Evolutionary conservation across 495 filamentous ascomycete genomes (phyloP), one percentile per base, ranked within the genome.

Genomic region (Amorphotheca resinae): DNA sequence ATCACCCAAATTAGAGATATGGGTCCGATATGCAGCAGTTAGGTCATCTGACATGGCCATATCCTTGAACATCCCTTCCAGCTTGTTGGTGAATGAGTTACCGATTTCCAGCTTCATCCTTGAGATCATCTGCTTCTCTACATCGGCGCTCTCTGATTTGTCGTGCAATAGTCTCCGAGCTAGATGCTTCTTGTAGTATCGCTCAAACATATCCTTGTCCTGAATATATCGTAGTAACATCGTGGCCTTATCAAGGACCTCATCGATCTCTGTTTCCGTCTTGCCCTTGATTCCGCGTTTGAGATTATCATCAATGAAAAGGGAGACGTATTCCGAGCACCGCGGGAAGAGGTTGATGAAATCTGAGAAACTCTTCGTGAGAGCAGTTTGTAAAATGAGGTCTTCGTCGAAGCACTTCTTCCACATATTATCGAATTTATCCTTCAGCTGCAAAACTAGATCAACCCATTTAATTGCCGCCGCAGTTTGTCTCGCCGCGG

Each of bases 1-100:
- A 43, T 83, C 82, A 6, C 76, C 80, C 2, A 78, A 64, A 14
- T 65, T 64, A 2, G 65, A 60, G 16, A 88, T 72, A 46, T 93
- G 73, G 6, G 70, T 66, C 41, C 80, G 79, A 63, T 87, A 95
- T 37, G 70, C 74, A 2, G 74, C 58, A 0, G 79, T 82, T n/a
- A 95, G 66, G 40, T 95, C 93, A 45, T 84, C 81, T 0, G 87
- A 94, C 5, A 87, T 68, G 16, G 81, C 72, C 82, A 99, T 95
- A 55, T 99, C 91, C 60, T 83, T 93, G 61, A 99, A 99, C 91
- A 99, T 99, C 41, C 86, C 76, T 56, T 99, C 91, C 18, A 96
- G 72, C 52, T 91, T 89, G 50, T 76, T 65, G 0, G 93, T 96
- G 59, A 99, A 99, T 38, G 82, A 76, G 50, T 94, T 93, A 22